A percentile compares a stretch with the other conserved stretches of the same genome.
These are phyloP conservation scores for Ophiostoma ips DNA, from an alignment of 2,329 filamentous ascomycete genomes.

Conservation along the genomic window DNA sequence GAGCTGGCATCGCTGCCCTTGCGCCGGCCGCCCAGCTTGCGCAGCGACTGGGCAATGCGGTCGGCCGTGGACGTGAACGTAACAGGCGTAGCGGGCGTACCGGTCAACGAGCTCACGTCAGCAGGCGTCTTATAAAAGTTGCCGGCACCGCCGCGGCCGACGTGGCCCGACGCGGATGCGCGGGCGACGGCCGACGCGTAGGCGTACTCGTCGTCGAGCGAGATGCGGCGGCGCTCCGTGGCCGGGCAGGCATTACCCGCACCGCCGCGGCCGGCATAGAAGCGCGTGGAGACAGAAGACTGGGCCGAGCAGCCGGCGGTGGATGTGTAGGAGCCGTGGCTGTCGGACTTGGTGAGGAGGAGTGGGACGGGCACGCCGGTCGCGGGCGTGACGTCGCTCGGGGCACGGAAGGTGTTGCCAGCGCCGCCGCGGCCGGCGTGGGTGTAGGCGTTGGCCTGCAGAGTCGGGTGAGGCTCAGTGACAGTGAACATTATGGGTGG, in stretches of 20 bases:
- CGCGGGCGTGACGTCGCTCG: slow-evolving; percentile 28
- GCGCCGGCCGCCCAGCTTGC: slow-evolving; percentile 7
- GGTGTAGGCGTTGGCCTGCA: slow-evolving; percentile 31
- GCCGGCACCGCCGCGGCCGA: slow-evolving; percentile 51
- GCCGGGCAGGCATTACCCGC: slow-evolving; percentile 48
- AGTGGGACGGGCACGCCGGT: slow-evolving; percentile 38
- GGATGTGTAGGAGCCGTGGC: slow-evolving; percentile 23
- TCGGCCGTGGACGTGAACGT: slow-evolving; percentile 9
- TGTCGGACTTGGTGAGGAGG: slow-evolving; percentile 20
- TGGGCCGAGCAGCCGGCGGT: slow-evolving; percentile 21
- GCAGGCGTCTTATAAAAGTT: slow-evolving; percentile 29
- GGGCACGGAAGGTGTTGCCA: slow-evolving; percentile 39
- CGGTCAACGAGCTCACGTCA: not conserved
- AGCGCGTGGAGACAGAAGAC: slow-evolving; percentile 32
- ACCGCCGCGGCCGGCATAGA: slow-evolving; percentile 53
- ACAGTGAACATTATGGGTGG: slow-evolving; percentile 28
- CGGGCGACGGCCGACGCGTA: slow-evolving; percentile 39
- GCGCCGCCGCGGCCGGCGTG: slow-evolving; percentile 42
- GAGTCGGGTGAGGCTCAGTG: slow-evolving; percentile 35
- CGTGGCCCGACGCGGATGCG: slow-evolving; percentile 39
- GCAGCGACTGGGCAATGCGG: slow-evolving; percentile 1
- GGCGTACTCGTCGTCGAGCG: slow-evolving; percentile 53
- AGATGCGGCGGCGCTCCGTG: slow-evolving; percentile 41
- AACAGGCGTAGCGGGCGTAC: not conserved
- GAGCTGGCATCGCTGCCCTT: slow-evolving; percentile 20